Evolutionary conservation across 805 yeast species (phyloP), one percentile per base, ranked within the genome.

Genomic region (Sugiyamaella boreocaroliniensis): DNA sequence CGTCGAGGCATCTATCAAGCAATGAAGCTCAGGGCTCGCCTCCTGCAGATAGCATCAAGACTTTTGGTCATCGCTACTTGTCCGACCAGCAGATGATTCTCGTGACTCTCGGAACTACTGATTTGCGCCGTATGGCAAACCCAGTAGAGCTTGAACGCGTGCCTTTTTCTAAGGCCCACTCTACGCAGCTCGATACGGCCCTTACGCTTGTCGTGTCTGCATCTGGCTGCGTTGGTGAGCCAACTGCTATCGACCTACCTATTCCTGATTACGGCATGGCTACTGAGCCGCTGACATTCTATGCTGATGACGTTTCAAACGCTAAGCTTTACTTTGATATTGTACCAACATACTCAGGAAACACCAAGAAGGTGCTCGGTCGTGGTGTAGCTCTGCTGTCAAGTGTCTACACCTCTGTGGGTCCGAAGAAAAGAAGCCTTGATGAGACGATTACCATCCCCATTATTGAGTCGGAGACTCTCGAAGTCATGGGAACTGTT

Each of bases 171-270:
- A 84, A 83, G 61, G 83, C 83, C 2, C 86, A 83, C 54, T 77
- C 83, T n/a, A 86, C 95, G 0, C 93, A 87, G 64, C 74, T 89
- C 40, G 97, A 90, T 60, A 88, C 96, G 2, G 96, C 96, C 0
- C 76, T 90, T 40, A 85, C 95, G 0, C 71, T 90, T 44, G 81
- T 81, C 9, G 77, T 90, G 20, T 70, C 74, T n/a, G 75, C 79
- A 7, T 63, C 65, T 9, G 68, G 69, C 26, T 64, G 69, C 8
- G 58, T 70, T 10, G 70, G 68, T 11, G 84, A 79, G 52, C 78
- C 86, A 3, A 81, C 86, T 0, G 79, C 79, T 1, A 73, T 84
- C 7, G 97, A 89, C 61, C 73, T 90, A 56, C 97, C 97, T 1
- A 69, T 87, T 43, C 93, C 89, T 62, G 95, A 86, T 60, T 83